Base-by-base conservation (phyloP, 2,329 filamentous ascomycete species). In the Pseudogymnoascus sp. region DNA sequence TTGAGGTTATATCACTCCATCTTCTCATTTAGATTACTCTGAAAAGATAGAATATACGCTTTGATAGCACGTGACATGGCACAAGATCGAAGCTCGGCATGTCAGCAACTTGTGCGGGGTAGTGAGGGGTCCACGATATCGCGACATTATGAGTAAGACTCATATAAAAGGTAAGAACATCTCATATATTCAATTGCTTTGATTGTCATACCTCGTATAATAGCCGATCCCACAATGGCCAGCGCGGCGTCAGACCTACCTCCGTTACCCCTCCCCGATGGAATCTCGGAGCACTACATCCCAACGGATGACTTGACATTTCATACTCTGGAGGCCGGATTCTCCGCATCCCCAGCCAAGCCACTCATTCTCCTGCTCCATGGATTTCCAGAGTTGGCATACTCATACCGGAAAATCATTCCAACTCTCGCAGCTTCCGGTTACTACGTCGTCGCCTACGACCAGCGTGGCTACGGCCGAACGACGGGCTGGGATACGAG, bases 311-410 rank as follows among this genome's bases (percentile, higher is more conserved):
- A 82, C 60, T 78, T 89, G 18, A 84, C 78, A 21, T 86, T 84
- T 73, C 87, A 90, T 73, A 72, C 85, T 37, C 77, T 88, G 16
- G 80, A 82, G 67, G 78, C 84, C 14, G 83, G 84, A 43, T 71
- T 76, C 37, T 71, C 73, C 25, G 72, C 75, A 2, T 63, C 70
- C 12, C 72, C 69, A 12, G 69, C 74, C 23, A 78, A 76, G 5
- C 85, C 85, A 1, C 77, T 89, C 9, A 74, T 89, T 7, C 72
- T 89, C 5, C 81, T 88, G 59, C 80, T 84, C 59, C 87, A 88
- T 72, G 87, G 87, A 38, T 90, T 84, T 66, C 87, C 87, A 1
- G 87, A 89, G 69, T 77, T 90, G 1, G 85, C 87, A 28, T 90
- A 82, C 72, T 88, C 86, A 56, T 90, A 87, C 86, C 83, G 87